Conservation (phyloP, 495 filamentous ascomycete genomes). For the Hapsidospora chrysogenum region DNA sequence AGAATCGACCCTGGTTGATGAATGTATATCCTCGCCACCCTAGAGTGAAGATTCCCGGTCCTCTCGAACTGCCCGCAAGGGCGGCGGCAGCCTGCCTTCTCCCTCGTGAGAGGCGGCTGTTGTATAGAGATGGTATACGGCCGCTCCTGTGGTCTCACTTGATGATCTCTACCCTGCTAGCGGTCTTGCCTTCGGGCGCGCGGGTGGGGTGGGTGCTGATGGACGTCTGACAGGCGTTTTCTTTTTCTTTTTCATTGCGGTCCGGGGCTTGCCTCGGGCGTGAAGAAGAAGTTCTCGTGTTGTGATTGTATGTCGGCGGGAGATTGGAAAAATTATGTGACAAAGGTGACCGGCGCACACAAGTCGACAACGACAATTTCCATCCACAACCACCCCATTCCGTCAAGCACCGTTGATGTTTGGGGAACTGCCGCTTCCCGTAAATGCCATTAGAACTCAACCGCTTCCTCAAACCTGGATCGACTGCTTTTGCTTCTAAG, state of each 20-base stretch:
- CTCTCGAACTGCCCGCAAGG: slow-evolving; percentile 35
- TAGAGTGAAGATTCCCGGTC: slow-evolving; percentile 38
- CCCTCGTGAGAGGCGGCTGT: slow-evolving; percentile 9
- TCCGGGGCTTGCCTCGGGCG: slow-evolving; percentile 19
- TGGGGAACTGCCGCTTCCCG: too few species aligned
- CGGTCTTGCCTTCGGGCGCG: slow-evolving; percentile 36
- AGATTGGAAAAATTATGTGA: too few species aligned
- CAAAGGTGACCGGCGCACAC: too few species aligned
- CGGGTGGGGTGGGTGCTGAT: slow-evolving; percentile 39
- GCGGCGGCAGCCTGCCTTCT: slow-evolving; percentile 20
- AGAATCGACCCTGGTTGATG: slow-evolving; percentile 49
- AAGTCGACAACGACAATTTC: too few species aligned
- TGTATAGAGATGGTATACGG: slow-evolving; percentile 39
- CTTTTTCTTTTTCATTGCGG: slow-evolving; percentile 28
- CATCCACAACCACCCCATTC: too few species aligned
- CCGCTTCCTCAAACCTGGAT: too few species aligned
- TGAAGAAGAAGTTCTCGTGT: slow-evolving; percentile 30
- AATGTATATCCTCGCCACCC: slow-evolving; percentile 39
- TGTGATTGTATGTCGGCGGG: too few species aligned
- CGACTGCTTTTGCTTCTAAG: too few species aligned
- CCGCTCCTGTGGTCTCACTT: neutral
- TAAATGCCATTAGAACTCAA: too few species aligned
- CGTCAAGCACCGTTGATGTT: too few species aligned
- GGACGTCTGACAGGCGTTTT: slow-evolving; percentile 45
- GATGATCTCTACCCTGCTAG: slow-evolving; percentile 44